Base-by-base conservation (phyloP, 202 grass and related monocot species). In the Brachypodium distachyon region DNA sequence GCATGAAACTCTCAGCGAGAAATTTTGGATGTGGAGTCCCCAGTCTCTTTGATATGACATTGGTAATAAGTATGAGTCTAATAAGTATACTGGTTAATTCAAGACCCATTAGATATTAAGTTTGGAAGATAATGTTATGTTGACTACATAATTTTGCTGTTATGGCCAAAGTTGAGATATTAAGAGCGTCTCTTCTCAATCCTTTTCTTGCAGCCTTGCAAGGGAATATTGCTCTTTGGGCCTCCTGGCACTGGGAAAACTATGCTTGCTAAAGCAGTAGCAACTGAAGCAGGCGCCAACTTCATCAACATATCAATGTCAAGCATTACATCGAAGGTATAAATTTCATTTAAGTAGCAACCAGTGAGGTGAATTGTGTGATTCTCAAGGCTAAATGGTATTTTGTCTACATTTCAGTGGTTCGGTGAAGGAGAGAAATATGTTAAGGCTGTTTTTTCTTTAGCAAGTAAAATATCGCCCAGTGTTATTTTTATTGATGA, bases 301-400 rank as follows among this genome's bases (percentile, higher is more conserved):
- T 99, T 99, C 77, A 99, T 99, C 71, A 99, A 99, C 61, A 99
- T 99, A 81, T 99, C 96, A 53, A 99, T 99, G 96, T 93, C 96
- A 73, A 99, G 96, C 83, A 99, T 99, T 74, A 90, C 92, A 52
- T 99, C 96, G 12, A 99, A 99, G 92, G 96, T 99, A 93, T 72
- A 55, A n/a, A 34, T 79, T 43, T 74, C 56, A 61, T 82, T 22
- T 49, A 58, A 58, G 32, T 32, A 64, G 33, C 67, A 88, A 74
- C 26, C 84, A 4, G 3, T 76, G 31, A 53, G 37, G 18, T 79
- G 65, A 21, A 11, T 27, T 51, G 23, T 70, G 47, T 90, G 37
- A 55, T 79, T 91, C 57, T 60, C 10, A 57, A 71, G 38, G 61
- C 61, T 83, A 90, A 92, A 74, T 64, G 22, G 18, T 57, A 14